Evolutionary conservation across 805 yeast species (phyloP).

Genomic region (Tanozyma kutaoensis): DNA sequence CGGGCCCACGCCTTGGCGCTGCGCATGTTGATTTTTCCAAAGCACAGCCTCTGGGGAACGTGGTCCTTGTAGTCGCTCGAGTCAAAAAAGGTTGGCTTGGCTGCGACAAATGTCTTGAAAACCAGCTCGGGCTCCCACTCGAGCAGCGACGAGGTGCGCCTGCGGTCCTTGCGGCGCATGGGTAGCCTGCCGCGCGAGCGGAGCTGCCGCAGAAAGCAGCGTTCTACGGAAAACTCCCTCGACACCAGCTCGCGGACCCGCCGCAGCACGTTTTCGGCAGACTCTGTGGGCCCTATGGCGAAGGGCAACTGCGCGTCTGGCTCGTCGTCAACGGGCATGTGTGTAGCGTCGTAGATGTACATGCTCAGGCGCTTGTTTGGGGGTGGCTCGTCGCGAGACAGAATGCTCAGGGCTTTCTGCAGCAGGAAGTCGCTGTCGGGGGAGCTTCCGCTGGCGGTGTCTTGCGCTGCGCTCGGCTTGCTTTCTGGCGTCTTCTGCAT

Average conservation of each 20-base stretch:
- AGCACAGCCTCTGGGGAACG: conserved; percentile 19
- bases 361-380: not conserved
- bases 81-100: conserved; percentile 14
- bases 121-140: conserved; percentile 20
- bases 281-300: not conserved
- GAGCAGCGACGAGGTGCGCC: conserved; percentile 6
- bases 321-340: not conserved
- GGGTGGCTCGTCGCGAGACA: no score
- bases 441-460: conserved; percentile 1
- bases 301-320: not conserved
- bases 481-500: not conserved
- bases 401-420: no score
- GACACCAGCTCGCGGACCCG: conserved; percentile 2
- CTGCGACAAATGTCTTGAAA: conserved; percentile 18
- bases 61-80: conserved; percentile 13
- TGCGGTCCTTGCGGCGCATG: conserved; percentile 1
- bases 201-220: conserved; percentile 5
- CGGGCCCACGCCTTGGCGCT: conserved; percentile 25
- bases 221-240: conserved; percentile 4
- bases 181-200: conserved; percentile 1
- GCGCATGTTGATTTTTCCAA: conserved; percentile 28
- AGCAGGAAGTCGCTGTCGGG: no score
- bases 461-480: not conserved
- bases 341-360: not conserved
- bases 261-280: not conserved